A percentile compares a stretch with the other conserved stretches of the same genome.
Conservation (phyloP, 1,284 basidiomycete genomes). For the Cutaneotrichosporon sp. region DNA sequence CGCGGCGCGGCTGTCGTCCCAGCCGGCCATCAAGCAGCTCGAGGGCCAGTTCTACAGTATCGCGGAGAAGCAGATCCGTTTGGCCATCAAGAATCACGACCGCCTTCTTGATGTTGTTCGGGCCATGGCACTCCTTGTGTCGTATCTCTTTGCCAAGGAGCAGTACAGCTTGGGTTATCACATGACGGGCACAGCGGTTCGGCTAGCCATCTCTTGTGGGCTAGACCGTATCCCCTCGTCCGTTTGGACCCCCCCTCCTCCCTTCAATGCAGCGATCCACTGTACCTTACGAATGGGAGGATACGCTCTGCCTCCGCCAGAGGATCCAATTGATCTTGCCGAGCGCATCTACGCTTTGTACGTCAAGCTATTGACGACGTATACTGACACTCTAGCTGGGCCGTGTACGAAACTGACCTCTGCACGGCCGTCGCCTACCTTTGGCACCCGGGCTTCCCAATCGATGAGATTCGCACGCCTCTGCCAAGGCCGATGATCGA, state of each 20-base stretch:
- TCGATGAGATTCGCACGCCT: slow-evolving; percentile 30
- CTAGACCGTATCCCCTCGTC: slow-evolving; percentile 25
- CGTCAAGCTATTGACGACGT: too few relatives aligned
- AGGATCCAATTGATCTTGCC: slow-evolving; percentile 23
- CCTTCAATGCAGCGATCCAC: slow-evolving; percentile 20
- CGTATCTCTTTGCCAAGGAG: slow-evolving; percentile 29
- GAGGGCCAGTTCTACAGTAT: slow-evolving; percentile 32
- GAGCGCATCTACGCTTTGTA: slow-evolving; percentile 33
- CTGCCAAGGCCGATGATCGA: slow-evolving; percentile 30
- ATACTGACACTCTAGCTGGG: slow-evolving; percentile 28
- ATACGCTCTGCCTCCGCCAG: slow-evolving; percentile 19
- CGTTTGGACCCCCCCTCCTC: slow-evolving; percentile 15
- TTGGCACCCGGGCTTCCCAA: slow-evolving; percentile 30
- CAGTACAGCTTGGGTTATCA: slow-evolving; percentile 29
- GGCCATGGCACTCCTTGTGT: slow-evolving; percentile 27
- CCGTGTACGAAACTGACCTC: slow-evolving; percentile 31
- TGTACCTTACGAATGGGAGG: slow-evolving; percentile 23
- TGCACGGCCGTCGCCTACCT: slow-evolving; percentile 31
- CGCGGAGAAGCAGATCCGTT: slow-evolving; percentile 28
- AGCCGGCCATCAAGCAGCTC: slow-evolving; percentile 27
- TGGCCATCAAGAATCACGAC: slow-evolving; percentile 26
- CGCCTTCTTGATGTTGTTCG: slow-evolving; percentile 32
- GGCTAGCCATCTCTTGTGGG: slow-evolving; percentile 28
- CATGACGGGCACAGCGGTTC: slow-evolving; percentile 22
- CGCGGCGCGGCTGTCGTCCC: slow-evolving; percentile 24